These are phyloP conservation scores for Monosporascus sp. DNA, from an alignment of 2,329 filamentous ascomycete species.

Conservation along the genomic window DNA sequence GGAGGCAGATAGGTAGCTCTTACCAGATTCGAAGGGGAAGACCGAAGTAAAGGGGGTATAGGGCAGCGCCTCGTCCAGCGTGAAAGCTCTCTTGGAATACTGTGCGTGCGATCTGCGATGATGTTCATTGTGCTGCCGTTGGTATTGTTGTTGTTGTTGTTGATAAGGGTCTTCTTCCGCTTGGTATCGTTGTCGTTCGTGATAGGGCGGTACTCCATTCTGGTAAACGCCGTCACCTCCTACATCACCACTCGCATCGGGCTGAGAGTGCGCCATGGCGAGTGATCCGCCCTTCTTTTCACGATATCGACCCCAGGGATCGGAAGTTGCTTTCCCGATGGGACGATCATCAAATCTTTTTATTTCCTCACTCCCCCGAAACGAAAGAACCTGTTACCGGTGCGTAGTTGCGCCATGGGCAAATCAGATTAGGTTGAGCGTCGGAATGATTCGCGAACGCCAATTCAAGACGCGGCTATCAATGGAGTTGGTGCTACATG, in stretches of 20 bases:
- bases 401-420: not conserved
- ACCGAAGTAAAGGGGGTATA: conserved; percentile 79
- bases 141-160: conserved; percentile 8
- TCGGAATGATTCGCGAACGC: too few relatives aligned
- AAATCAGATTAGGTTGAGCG: not conserved
- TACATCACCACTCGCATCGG: not conserved
- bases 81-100: conserved; percentile 42
- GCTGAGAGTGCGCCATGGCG: conserved; percentile 21
- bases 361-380: not conserved
- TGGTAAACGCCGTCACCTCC: conserved; percentile 2
- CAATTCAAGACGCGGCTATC: not conserved
- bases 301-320: not conserved
- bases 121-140: conserved; percentile 1
- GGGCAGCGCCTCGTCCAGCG: conserved; percentile 71
- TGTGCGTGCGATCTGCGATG: not conserved
- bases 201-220: conserved; percentile 22
- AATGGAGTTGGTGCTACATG: too few relatives aligned
- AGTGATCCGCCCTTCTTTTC: not conserved
- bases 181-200: conserved; percentile 16
- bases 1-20: conserved; percentile 18
- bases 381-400: not conserved
- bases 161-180: conserved; percentile 5
- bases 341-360: not conserved
- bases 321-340: not conserved
- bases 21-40: conserved; percentile 72